phyloP scores from a whole-genome alignment of 352 stramenopile species.

The Phytophthora melonis region DNA sequence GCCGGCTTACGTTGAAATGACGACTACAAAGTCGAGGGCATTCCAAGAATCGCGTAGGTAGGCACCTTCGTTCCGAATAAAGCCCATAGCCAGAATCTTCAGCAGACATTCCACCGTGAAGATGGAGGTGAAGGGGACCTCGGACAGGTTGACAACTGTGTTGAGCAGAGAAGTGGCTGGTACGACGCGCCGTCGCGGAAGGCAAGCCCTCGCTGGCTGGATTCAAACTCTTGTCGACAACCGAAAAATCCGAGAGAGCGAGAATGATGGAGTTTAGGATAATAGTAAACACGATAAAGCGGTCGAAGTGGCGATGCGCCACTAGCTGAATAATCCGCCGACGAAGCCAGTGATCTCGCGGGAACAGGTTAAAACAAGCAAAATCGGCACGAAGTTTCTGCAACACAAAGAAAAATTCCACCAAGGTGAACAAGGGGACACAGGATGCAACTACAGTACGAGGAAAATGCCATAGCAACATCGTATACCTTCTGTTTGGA shows the following conservation, averaged over 20 bases:
- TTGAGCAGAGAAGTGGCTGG: conserved; percentile 55
- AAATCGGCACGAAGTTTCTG: conserved; percentile 55
- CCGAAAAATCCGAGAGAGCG: conserved; percentile 80
- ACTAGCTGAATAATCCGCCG: conserved; percentile 53
- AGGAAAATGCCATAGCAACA: neutral
- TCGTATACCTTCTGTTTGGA: conserved; percentile 4
- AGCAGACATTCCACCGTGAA: conserved; percentile 90
- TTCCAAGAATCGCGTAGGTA: conserved; percentile 93
- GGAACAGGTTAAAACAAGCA: conserved; percentile 55
- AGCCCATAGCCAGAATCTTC: conserved; percentile 92
- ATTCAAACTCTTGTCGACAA: conserved; percentile 73
- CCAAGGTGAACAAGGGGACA: neutral
- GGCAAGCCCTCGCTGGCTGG: conserved; percentile 54
- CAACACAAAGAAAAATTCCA: neutral
- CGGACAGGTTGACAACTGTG: conserved; percentile 65
- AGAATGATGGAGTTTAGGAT: conserved; percentile 87
- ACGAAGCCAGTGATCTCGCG: conserved; percentile 58
- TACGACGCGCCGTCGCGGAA: conserved; percentile 51
- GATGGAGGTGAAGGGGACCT: conserved; percentile 85
- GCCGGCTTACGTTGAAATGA: conserved; percentile 79
- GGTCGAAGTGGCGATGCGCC: conserved; percentile 76
- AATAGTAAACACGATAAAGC: conserved; percentile 88
- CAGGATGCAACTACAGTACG: neutral
- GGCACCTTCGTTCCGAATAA: conserved; percentile 60
- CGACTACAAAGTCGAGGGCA: conserved; percentile 92